A percentile compares a stretch with the other conserved stretches of the same genome.
phyloP scores from a whole-genome alignment of 345 rosid species.

The Passiflora organensis region DNA sequence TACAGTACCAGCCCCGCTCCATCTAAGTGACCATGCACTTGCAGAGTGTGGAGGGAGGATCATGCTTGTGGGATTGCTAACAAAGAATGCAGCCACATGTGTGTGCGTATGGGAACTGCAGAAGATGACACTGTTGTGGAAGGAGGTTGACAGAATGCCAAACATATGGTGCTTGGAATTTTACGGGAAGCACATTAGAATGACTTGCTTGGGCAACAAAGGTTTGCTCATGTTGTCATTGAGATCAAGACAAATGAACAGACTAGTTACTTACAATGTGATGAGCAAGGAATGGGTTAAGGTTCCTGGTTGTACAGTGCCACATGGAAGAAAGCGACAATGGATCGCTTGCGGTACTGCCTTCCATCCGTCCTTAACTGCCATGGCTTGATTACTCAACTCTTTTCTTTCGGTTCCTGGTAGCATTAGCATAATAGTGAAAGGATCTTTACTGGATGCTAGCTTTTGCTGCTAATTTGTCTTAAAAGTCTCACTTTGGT shows the following conservation, averaged over 20 bases:
- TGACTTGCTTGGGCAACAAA: constrained; percentile 98
- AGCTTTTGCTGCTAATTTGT: constrained; percentile 9
- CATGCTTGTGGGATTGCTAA: constrained; percentile 89
- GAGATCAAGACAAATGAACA: constrained; percentile 86
- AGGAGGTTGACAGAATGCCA: constrained; percentile 99
- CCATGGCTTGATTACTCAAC: constrained; percentile 45
- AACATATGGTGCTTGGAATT: constrained; percentile 98
- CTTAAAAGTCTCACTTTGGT: too few species aligned
- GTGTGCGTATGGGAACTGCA: constrained; percentile 99
- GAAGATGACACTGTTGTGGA: constrained; percentile 99
- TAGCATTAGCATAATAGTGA: not conserved
- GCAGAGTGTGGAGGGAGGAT: constrained; percentile 77
- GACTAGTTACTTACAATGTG: constrained; percentile 72
- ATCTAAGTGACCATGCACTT: constrained; percentile 79
- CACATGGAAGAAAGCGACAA: constrained; percentile 68
- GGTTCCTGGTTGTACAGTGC: constrained; percentile 78
- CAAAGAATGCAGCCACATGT: constrained; percentile 93
- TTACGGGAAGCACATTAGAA: constrained; percentile 97
- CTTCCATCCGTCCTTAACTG: constrained; percentile 71
- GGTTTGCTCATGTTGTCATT: constrained; percentile 91
- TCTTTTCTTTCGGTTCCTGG: constrained; percentile 6
- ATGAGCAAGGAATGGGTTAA: constrained; percentile 71
- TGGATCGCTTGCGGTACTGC: constrained; percentile 96
- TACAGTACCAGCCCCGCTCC: constrained; percentile 66
- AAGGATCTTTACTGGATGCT: constrained; percentile 5